A percentile compares a stretch with the other conserved stretches of the same genome.
These are phyloP conservation scores for Ceratobasidium papillatum DNA, from an alignment of 1,284 basidiomycete genomes.

Conservation along the genomic window DNA sequence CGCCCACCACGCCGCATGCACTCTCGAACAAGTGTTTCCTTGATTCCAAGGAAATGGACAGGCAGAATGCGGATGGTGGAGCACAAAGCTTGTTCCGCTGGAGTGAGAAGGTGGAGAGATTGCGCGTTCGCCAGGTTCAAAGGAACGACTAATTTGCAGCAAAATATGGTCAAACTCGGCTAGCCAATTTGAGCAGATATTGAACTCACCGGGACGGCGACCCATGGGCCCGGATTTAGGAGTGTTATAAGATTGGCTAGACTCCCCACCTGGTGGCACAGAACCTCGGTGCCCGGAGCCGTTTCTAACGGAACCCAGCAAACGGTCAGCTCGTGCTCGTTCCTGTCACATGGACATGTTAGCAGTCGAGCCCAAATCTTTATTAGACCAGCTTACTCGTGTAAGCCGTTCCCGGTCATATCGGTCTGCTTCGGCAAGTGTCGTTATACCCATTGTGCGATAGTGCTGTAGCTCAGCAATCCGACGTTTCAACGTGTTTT, in stretches of 20 bases:
- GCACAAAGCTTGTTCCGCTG: slow-evolving; percentile 88
- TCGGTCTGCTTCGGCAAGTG: slow-evolving; percentile 85
- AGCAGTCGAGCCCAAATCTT: slow-evolving; percentile 57
- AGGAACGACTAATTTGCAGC: slow-evolving; percentile 55
- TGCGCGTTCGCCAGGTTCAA: slow-evolving; percentile 88
- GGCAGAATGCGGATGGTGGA: slow-evolving; percentile 87
- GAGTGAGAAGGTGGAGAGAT: slow-evolving; percentile 84
- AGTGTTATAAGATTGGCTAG: slow-evolving; percentile 3
- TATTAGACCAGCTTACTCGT: slow-evolving; percentile 61
- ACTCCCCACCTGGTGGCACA: slow-evolving; percentile 28
- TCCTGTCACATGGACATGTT: slow-evolving; percentile 9
- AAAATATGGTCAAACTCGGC: not conserved
- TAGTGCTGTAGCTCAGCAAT: slow-evolving; percentile 91
- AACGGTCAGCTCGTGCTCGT: slow-evolving; percentile 26
- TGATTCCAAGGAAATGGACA: slow-evolving; percentile 91
- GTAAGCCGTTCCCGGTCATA: slow-evolving; percentile 80
- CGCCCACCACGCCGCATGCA: slow-evolving; percentile 89
- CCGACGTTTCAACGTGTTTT: slow-evolving; percentile 82
- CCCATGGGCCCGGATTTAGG: slow-evolving; percentile 4
- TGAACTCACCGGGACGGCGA: slow-evolving; percentile 28
- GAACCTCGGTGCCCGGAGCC: slow-evolving; percentile 27
- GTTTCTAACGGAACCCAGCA: slow-evolving; percentile 12
- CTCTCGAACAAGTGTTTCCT: slow-evolving; percentile 90
- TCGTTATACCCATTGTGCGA: slow-evolving; percentile 82
- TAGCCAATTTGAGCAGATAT: not conserved